Evolutionary conservation across 2,329 filamentous ascomycete species (phyloP).

Genomic region (Aspergillus unguis): DNA sequence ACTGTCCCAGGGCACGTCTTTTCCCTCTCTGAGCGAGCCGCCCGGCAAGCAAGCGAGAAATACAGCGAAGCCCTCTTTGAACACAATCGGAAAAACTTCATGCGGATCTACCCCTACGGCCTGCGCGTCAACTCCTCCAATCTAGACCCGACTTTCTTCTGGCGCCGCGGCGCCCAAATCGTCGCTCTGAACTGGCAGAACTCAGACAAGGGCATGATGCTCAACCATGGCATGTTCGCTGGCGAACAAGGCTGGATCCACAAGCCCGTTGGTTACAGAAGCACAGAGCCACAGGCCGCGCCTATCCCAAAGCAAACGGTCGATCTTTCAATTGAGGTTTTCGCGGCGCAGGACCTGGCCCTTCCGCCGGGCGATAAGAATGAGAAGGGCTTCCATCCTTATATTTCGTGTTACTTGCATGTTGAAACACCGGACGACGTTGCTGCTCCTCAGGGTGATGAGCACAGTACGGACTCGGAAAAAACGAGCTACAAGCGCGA

Average conservation of each 20-base stretch:
- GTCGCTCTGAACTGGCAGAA: constrained; percentile 94
- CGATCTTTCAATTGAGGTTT: constrained; percentile 67
- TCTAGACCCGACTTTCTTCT: constrained; percentile 77
- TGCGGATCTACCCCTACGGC: constrained; percentile 85
- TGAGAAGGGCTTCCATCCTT: constrained; percentile 63
- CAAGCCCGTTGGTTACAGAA: constrained; percentile 72
- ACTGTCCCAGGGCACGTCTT: constrained; percentile 61
- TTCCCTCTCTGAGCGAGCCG: constrained; percentile 59
- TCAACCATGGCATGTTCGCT: constrained; percentile 89
- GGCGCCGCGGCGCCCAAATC: constrained; percentile 85
- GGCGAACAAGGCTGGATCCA: constrained; percentile 78
- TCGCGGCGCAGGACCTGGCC: constrained; percentile 74
- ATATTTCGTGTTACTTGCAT: constrained; percentile 77
- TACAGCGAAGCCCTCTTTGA: constrained; percentile 64
- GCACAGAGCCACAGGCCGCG: constrained; percentile 25
- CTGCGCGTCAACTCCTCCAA: constrained; percentile 81
- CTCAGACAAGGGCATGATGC: constrained; percentile 89
- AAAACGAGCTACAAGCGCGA: constrained; percentile 55
- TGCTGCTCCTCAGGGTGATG: constrained; percentile 45
- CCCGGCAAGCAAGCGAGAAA: constrained; percentile 61
- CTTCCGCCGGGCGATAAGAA: constrained; percentile 56
- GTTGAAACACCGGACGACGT: constrained; percentile 63
- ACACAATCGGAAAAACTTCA: constrained; percentile 77
- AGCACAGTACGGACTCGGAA: constrained; percentile 38
- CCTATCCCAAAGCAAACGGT: constrained; percentile 54